Percentiles rank a stretch among this genome's conserved stretches.
Evolutionary conservation across 2,329 filamentous ascomycete genomes (phyloP).

Genomic region (Dactylellina parvicollis): DNA sequence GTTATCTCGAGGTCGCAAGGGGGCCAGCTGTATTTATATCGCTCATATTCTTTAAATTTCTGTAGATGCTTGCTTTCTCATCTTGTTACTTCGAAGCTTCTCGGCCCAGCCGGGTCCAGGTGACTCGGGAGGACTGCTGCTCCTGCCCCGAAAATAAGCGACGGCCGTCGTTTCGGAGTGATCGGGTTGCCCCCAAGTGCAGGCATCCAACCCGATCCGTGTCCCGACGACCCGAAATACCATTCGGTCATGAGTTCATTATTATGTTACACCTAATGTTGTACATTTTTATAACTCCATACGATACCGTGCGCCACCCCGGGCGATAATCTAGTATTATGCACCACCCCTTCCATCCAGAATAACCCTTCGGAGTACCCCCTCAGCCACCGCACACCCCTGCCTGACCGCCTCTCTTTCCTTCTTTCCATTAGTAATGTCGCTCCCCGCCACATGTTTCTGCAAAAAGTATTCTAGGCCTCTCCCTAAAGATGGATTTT

Average conservation of each 20-base stretch:
- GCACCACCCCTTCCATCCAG: slow-evolving; percentile 55
- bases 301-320: too few relatives aligned
- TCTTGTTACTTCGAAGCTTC: background rate
- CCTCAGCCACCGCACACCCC: slow-evolving; percentile 64
- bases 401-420: slow-evolving; percentile 65
- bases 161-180: slow-evolving; percentile 33
- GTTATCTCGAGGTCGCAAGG: background rate
- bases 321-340: background rate
- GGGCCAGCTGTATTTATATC: slow-evolving; percentile 26
- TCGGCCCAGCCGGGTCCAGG: slow-evolving; percentile 33
- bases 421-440: slow-evolving; percentile 66
- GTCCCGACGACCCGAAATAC: slow-evolving; percentile 33
- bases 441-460: slow-evolving; percentile 69
- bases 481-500: slow-evolving; percentile 74
- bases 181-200: slow-evolving; percentile 44
- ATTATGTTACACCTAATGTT: too few relatives aligned
- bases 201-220: slow-evolving; percentile 23
- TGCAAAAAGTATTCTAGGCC: slow-evolving; percentile 83
- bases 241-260: too few relatives aligned
- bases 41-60: slow-evolving; percentile 1
- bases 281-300: too few relatives aligned
- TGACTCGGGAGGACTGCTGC: slow-evolving; percentile 31
- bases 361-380: slow-evolving; percentile 58
- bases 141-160: slow-evolving; percentile 22
- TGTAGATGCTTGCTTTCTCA: background rate